Base-by-base conservation (phyloP, 139 green algal species). In the Microglena sp. region DNA sequence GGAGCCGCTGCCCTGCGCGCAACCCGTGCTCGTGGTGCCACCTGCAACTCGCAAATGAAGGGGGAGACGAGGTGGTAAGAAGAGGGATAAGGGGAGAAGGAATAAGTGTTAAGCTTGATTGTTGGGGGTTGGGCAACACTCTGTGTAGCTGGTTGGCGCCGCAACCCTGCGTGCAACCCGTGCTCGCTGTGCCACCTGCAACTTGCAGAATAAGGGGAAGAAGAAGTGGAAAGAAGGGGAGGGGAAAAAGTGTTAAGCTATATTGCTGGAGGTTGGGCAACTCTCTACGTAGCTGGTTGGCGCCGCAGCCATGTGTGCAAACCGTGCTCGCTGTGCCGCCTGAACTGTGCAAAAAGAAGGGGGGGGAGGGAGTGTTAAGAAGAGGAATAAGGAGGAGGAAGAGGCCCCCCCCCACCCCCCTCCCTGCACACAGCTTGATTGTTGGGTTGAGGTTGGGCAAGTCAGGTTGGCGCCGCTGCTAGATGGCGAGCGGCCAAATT, bases 261-360 rank as follows among this genome's bases (percentile, higher is more conserved):
- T 22, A 31, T 24, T 5, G 4, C 45, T 8, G n/a, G n/a, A n/a
- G n/a, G n/a, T n/a, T n/a, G n/a, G n/a, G n/a, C n/a, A n/a, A n/a
- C n/a, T n/a, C 62, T 68, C 62, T 30, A 59, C 18, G 43, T 68
- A 68, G 1, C 43, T 33, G 55, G 55, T 22, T 3, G 58, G 33
- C 33, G 58, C 58, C 3, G 57, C 57, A 33, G 60, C 40, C 22
- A n/a, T 36, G 6, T 24, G 60, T 3, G 40, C 35, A n/a, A n/a
- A n/a, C n/a, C n/a, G n/a, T n/a, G 5, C 60, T 18, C 35, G 5
- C 11, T 8, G 36, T n/a, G 4, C 40, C 4, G 6, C 35, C 60
- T 33, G 15, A 8, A 8, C 8, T 15, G 15, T 15, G 11, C 8
- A n/a, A 50, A 50, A 8, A 15, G 11, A 50, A 15, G 11, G 11